phyloP scores from a whole-genome alignment of 148 eudicot species.

The Vaccinium myrtillus region DNA sequence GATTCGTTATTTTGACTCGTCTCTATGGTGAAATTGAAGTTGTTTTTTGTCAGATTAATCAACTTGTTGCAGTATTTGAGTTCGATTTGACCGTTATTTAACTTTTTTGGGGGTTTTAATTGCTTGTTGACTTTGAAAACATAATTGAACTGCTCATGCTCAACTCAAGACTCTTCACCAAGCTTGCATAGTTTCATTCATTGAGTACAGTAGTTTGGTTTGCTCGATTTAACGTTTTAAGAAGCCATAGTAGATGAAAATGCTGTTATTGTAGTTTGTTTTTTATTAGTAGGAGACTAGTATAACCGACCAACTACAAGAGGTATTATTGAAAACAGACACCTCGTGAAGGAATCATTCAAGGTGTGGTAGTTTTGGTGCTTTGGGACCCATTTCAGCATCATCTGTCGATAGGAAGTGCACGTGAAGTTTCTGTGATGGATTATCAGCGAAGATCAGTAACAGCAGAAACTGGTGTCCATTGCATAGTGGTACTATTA shows the following conservation, averaged over 20 bases:
- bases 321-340: background rate
- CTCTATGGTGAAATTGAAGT: background rate
- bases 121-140: background rate
- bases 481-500: background rate
- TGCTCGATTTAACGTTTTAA: background rate
- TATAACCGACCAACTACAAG: background rate
- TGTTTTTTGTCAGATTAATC: background rate
- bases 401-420: background rate
- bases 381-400: conserved; percentile 2
- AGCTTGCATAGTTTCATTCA: background rate
- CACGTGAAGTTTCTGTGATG: background rate
- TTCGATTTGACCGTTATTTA: background rate
- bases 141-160: background rate
- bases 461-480: background rate
- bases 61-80: background rate
- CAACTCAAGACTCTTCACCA: background rate
- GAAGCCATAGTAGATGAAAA: background rate
- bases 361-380: background rate
- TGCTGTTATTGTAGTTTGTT: background rate
- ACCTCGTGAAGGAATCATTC: background rate
- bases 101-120: background rate
- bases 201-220: background rate
- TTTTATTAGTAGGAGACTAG: background rate
- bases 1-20: background rate
- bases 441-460: background rate